phyloP scores from a whole-genome alignment of 163 green algal genomes.

The Scenedesmus sp. region DNA sequence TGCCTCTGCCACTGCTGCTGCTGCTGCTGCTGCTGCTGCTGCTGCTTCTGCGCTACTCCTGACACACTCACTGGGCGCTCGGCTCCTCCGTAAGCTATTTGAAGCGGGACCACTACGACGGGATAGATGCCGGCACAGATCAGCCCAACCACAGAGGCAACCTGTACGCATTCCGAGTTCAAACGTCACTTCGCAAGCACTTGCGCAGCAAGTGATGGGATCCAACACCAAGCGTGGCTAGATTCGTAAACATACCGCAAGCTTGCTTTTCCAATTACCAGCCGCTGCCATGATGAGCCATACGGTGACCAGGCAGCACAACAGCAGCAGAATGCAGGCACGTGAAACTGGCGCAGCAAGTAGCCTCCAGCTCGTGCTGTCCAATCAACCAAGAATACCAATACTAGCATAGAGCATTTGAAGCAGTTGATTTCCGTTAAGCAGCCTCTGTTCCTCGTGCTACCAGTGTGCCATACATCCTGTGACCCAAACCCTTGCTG shows the following conservation, averaged over 20 bases:
- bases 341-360: background rate
- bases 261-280: slow-evolving; percentile 37
- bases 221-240: background rate
- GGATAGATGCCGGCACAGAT: slow-evolving; percentile 55
- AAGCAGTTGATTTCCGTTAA: too few species aligned
- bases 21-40: background rate
- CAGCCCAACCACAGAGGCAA: slow-evolving; percentile 46
- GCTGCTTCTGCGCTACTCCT: background rate
- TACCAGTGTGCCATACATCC: too few species aligned
- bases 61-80: slow-evolving; percentile 18
- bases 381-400: background rate
- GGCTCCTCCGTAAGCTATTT: slow-evolving; percentile 42
- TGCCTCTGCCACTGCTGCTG: background rate
- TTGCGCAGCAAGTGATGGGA: too few species aligned
- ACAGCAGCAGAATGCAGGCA: background rate
- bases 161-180: slow-evolving; percentile 43
- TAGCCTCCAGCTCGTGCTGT: background rate
- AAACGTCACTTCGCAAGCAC: background rate
- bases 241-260: background rate
- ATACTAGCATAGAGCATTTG: too few species aligned
- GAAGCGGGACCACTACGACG: slow-evolving; percentile 52
- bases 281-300: slow-evolving; percentile 7
- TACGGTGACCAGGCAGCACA: background rate
- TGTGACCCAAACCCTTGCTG: too few species aligned
- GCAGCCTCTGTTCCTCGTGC: too few species aligned